Base-by-base conservation (phyloP, 352 stramenopile species). In the Globisporangium abappressorium region DNA sequence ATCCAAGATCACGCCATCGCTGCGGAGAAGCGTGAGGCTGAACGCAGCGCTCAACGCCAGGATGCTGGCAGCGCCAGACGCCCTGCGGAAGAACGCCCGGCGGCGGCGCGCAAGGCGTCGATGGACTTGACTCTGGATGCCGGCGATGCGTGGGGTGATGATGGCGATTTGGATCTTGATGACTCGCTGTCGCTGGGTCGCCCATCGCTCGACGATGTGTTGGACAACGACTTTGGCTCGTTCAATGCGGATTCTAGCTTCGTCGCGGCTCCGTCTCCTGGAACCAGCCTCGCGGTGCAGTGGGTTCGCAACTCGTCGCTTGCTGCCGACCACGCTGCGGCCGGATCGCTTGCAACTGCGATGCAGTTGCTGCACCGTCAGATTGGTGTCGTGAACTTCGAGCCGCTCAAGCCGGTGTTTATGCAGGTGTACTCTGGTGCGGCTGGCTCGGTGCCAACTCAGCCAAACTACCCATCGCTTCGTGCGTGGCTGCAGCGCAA, bases 301-400 rank as follows among this genome's bases (percentile, higher is more conserved):
- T 99, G 97, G 97, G 91, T 96, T 56, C 85, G 94, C 64, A 99
- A 99, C 70, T 99, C 94, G 38, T 98, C 96, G 24, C 90, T 99
- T 64, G 97, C 97, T 47, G 97, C 96, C 9, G 97, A 99, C 82
- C 98, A 99, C 74, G 93, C 96, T 34, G 97, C 97, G 26, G 98
- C 97, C 36, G 98, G 98, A 7, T 96, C 89, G 51, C 97, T 99
- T 56, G 87, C 97, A 66, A 98, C 96, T 24, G 96, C 97, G 14
- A 98, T 99, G 93, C 94, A 99, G 74, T 77, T 99, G 57, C 85
- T 99, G 65, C 97, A 99, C 77, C 91, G 98, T 24, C 98, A 99
- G 85, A 99, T 99, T 74, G 98, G 98, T 38, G 95, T 98, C 1
- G 97, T 98, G 68, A 98, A 99, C 74, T 99, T 99, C 66, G 87